Evolutionary conservation across 1,284 basidiomycete genomes (phyloP), one percentile per base, ranked within the genome.

Genomic region (Trichosporon ovoides): DNA sequence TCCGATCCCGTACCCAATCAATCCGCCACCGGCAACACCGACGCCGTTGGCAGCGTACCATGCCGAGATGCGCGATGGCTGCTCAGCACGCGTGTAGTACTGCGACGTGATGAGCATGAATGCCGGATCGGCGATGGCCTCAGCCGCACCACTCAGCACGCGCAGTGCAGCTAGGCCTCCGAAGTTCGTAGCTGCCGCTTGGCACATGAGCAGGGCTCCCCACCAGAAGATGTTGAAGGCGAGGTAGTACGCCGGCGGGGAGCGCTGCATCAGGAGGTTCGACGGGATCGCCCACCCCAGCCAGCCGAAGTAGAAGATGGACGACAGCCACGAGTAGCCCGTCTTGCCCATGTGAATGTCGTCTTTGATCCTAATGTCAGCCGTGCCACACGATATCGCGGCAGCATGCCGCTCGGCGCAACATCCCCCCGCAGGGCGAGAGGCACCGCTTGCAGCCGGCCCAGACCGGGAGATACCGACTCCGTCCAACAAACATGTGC

Each of bases 271-370:
- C 52, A 81, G 63, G 33, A 81, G 54, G 65, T 81, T 81, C 11
- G 79, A 78, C 0, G 81, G 81, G 48, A 81, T 73, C 0, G 80
- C 80, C 80, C 80, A 81, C 2, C 66, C 73, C 3, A 81, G 60
- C 80, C 79, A 80, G 20, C 80, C 80, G 52, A 80, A 80, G 68
- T 81, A 80, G 68, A 80, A 80, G 43, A 79, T 66, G 31, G 67
- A 70, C 22, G 70, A 72, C 10, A 78, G 69, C 74, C 75, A 77
- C 1, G 69, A 73, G 63, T 76, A 78, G 40, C 74, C 58, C 7
- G 58, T 65, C 9, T 68, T 67, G 14, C 53, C 52, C 13, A 78
- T 69, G 36, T 73, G 61, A 14, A 76, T 65, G 53, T 74, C 77
- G 7, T 66, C 59, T 57, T 72, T 75, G 62, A 78, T 72, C 3